Conservation (phyloP, 2,329 filamentous ascomycete species). For the Aspergillus sojae region DNA sequence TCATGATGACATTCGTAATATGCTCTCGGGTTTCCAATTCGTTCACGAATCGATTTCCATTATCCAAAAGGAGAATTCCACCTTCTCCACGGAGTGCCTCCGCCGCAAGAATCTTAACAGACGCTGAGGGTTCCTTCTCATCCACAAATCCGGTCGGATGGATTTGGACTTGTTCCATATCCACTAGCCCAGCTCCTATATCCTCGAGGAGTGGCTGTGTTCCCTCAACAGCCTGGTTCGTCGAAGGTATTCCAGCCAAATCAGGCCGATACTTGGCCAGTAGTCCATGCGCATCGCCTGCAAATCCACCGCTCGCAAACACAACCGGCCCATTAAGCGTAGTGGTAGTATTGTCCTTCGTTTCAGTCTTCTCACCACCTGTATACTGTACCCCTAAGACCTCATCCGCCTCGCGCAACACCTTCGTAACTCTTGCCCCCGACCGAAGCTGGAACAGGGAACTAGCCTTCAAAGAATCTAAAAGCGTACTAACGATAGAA, state of each 20-base stretch:
- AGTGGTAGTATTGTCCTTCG: conserved; percentile 16
- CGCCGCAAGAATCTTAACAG: conserved; percentile 65
- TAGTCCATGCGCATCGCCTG: conserved; percentile 61
- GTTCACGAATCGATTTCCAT: conserved; percentile 61
- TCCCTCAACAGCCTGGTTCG: conserved; percentile 62
- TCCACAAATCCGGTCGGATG: conserved; percentile 69
- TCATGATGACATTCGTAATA: conserved; percentile 58
- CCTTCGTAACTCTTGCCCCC: conserved; percentile 55
- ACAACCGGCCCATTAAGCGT: conserved; percentile 57
- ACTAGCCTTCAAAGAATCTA: conserved; percentile 54
- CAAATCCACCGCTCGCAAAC: conserved; percentile 65
- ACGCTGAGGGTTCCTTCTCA: conserved; percentile 46
- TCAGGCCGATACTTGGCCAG: conserved; percentile 61
- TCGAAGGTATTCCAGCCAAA: conserved; percentile 62
- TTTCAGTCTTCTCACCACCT: conserved; percentile 30
- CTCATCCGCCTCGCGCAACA: conserved; percentile 41
- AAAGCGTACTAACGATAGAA: conserved; percentile 58
- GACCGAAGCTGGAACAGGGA: conserved; percentile 57
- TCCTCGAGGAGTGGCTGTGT: conserved; percentile 50
- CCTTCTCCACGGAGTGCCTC: conserved; percentile 66
- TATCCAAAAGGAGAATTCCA: conserved; percentile 54
- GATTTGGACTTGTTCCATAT: conserved; percentile 60
- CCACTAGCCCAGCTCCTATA: conserved; percentile 45
- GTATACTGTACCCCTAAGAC: conserved; percentile 59
- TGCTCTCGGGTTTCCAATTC: conserved; percentile 63